phyloP scores from a whole-genome alignment of 2,329 filamentous ascomycete species.

The Calonectria pteridis region DNA sequence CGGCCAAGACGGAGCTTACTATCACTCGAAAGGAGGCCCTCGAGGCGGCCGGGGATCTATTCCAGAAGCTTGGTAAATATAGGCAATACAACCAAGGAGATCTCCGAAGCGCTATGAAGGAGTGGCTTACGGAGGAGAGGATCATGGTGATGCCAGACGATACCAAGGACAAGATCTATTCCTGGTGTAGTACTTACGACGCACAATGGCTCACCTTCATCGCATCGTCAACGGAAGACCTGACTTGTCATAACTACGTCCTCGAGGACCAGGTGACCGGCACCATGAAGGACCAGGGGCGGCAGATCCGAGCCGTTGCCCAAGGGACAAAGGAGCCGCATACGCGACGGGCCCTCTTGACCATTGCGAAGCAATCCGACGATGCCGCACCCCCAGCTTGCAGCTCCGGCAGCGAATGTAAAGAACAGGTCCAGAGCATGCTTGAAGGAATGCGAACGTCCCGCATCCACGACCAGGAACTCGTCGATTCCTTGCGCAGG shows the following conservation, averaged over 20 bases:
- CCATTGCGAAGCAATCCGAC: background rate
- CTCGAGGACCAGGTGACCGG: background rate
- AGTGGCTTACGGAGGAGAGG: background rate
- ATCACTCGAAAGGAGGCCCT: background rate
- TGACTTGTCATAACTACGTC: background rate
- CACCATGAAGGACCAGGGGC: background rate
- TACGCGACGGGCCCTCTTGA: background rate
- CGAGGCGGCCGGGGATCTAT: background rate
- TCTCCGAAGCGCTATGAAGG: background rate
- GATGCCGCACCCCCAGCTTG: background rate
- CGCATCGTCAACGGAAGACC: background rate
- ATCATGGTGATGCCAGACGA: background rate
- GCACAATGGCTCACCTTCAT: background rate
- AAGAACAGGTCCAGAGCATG: background rate
- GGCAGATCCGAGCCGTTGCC: background rate
- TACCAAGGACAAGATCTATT: background rate
- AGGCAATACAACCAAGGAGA: background rate
- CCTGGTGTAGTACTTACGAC: background rate
- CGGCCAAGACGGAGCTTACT: background rate
- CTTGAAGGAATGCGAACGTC: background rate
- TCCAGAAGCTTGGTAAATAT: background rate
- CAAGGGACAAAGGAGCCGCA: background rate
- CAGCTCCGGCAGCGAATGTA: background rate
- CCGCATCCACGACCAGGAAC: background rate
- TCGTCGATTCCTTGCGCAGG: background rate